These are phyloP conservation scores for Debaryomyces coudertii DNA, from an alignment of 1,139 yeast species.

Conservation along the genomic window DNA sequence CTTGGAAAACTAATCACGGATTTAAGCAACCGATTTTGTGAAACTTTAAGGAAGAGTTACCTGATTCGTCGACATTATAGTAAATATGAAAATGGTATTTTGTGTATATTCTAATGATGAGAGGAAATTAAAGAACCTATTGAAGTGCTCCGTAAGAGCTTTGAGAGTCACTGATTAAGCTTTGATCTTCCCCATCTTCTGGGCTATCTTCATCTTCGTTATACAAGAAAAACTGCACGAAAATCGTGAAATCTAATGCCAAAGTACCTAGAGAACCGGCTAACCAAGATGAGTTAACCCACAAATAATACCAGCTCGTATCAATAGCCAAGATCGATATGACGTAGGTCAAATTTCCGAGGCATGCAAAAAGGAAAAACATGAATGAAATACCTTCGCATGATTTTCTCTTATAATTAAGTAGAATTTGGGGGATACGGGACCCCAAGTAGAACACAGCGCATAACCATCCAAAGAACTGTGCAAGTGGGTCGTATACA, in stretches of 20 bases:
- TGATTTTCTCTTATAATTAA: constrained; percentile 81
- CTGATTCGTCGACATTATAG: background rate
- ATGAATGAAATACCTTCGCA: constrained; percentile 92
- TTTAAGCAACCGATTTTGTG: constrained; percentile 2
- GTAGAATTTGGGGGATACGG: constrained; percentile 82
- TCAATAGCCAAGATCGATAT: constrained; percentile 80
- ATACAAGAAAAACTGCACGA: constrained; percentile 84
- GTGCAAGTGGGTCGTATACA: constrained; percentile 76
- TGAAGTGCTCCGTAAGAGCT: constrained; percentile 9
- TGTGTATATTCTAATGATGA: constrained; percentile 2
- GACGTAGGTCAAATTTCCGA: constrained; percentile 89
- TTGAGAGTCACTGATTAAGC: constrained; percentile 5
- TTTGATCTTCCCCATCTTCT: constrained; percentile 14
- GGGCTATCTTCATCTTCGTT: constrained; percentile 35
- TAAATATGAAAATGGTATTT: background rate
- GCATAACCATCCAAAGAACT: constrained; percentile 89
- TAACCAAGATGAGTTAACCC: constrained; percentile 89
- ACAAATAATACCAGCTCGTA: constrained; percentile 64
- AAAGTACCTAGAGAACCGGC: constrained; percentile 91
- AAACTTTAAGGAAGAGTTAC: background rate
- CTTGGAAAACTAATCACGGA: background rate
- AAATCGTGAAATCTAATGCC: constrained; percentile 79
- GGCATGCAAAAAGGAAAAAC: constrained; percentile 89
- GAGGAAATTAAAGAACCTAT: background rate
- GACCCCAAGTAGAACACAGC: constrained; percentile 86